phyloP scores from a whole-genome alignment of 768 basidiomycete genomes.

The Chalciporus chontae region DNA sequence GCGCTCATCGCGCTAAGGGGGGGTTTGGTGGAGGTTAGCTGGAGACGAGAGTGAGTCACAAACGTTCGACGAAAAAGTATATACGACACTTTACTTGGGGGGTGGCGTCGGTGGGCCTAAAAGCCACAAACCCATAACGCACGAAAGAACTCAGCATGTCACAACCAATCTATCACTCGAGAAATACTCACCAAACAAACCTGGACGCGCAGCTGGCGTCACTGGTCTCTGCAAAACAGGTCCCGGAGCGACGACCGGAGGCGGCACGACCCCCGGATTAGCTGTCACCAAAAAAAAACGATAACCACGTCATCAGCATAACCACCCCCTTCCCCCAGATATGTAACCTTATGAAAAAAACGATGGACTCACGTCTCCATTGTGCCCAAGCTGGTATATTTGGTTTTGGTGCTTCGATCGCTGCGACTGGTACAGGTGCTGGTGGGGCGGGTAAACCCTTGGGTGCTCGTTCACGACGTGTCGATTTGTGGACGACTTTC shows the following conservation, averaged over 20 bases:
- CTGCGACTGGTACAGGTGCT: conserved; percentile 31
- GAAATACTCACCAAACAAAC: conserved; percentile 57
- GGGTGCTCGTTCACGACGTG: conserved; percentile 47
- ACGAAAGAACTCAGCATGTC: not conserved
- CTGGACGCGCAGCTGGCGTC: conserved; percentile 51
- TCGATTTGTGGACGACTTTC: conserved; percentile 67
- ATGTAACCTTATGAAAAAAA: not conserved
- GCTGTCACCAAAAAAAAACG: conserved; percentile 39
- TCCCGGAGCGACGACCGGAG: conserved; percentile 38
- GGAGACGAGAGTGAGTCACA: not conserved
- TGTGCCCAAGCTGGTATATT: conserved; percentile 78
- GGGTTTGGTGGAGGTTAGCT: not conserved
- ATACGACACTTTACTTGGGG: conserved; percentile 32
- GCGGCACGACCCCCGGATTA: conserved; percentile 61
- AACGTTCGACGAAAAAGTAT: not conserved
- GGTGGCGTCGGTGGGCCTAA: conserved; percentile 46
- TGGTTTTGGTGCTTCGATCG: conserved; percentile 45
- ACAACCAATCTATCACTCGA: not conserved
- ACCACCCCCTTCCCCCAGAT: not conserved
- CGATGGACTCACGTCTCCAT: conserved; percentile 65
- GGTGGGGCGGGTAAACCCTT: conserved; percentile 39
- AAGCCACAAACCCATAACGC: not conserved
- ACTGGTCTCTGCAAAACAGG: conserved; percentile 32
- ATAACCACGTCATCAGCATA: not conserved
- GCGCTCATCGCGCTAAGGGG: not conserved